A percentile compares a stretch with the other conserved stretches of the same genome.
Conservation (phyloP, 2,329 filamentous ascomycete genomes). For the Xylaria hypoxylon region DNA sequence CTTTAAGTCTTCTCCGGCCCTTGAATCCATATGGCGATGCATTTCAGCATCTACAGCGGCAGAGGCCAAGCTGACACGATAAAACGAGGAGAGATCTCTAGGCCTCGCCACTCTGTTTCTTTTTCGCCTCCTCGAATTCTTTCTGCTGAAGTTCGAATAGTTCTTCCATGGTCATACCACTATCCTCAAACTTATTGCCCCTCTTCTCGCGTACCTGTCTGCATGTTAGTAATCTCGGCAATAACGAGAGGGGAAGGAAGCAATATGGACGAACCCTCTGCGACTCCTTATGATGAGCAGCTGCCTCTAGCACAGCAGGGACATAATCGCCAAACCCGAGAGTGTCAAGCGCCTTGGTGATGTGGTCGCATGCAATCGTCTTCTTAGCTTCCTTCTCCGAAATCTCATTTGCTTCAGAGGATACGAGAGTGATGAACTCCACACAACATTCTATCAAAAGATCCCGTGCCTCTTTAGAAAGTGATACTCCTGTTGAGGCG, state of each 20-base stretch:
- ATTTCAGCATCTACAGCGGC: constrained; percentile 16
- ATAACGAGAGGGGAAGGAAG: neutral
- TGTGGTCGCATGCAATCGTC: constrained; percentile 98
- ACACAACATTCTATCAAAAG: constrained; percentile 98
- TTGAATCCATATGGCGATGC: constrained; percentile 11
- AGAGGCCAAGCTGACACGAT: constrained; percentile 10
- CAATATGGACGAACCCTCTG: constrained; percentile 74
- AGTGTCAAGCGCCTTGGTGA: constrained; percentile 92
- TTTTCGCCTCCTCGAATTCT: constrained; percentile 74
- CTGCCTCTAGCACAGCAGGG: constrained; percentile 72
- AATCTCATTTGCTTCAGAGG: constrained; percentile 98
- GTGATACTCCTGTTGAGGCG: constrained; percentile 78
- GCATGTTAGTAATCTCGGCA: constrained; percentile 31
- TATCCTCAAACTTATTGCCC: constrained; percentile 95
- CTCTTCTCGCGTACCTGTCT: constrained; percentile 91
- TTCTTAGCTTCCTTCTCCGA: constrained; percentile 99
- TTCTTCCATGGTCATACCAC: constrained; percentile 91
- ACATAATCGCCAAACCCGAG: constrained; percentile 95
- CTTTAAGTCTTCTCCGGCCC: constrained; percentile 8
- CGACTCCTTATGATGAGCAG: constrained; percentile 80
- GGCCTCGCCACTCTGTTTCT: constrained; percentile 45
- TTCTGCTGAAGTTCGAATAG: constrained; percentile 89
- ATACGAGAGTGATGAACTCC: constrained; percentile 98
- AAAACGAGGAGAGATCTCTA: constrained; percentile 18
- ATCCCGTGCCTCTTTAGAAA: constrained; percentile 95